Base-by-base conservation (phyloP, 2,329 filamentous ascomycete species). In the Aspergillus luchuensis region DNA sequence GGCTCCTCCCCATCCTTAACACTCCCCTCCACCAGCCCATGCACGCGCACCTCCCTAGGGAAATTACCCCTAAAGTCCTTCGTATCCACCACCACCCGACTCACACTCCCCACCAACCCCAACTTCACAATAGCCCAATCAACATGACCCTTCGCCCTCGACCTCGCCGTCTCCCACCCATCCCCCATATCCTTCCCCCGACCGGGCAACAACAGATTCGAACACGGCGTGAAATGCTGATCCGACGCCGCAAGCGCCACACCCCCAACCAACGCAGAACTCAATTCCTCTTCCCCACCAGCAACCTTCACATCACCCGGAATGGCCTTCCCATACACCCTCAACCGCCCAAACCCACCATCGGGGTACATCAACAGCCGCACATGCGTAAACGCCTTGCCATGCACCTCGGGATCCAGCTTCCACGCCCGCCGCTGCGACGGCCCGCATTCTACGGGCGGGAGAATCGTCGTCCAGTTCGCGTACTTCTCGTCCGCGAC, bases 11-110 rank as follows among this genome's bases (percentile, higher is more conserved):
- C 66, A 1, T 47, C 61, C n/a, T 33, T 50, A 15, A 62, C 61
- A 3, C 65, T 60, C 3, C 60, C 59, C 10, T 59, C 62, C 8
- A 69, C 64, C 49, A 76, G 66, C 1, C 74, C 77, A 58, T 78
- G 75, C 10, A 79, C 76, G 15, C 73, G 71, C 36, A 80, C 72
- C 2, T 72, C 72, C 5, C 75, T 71, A 2, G 78, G 78, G 62
- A 79, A 79, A 60, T 80, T 80, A 1, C 78, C 78, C n/a, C 77
- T 69, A 65, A 79, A 80, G 57, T 79, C 78, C 63, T 79, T 79
- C 3, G 78, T 79, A 57, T 80, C 78, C 48, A 80, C 76, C 8
- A 79, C 72, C 2, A 79, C 68, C 62, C 70, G 75, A 15, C 69
- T 67, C 10, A 79, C 74, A 3, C 69, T 71, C 1, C 76, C 78